Evolutionary conservation across 2,329 filamentous ascomycete genomes (phyloP).

Genomic region (Fusarium austroafricanum): DNA sequence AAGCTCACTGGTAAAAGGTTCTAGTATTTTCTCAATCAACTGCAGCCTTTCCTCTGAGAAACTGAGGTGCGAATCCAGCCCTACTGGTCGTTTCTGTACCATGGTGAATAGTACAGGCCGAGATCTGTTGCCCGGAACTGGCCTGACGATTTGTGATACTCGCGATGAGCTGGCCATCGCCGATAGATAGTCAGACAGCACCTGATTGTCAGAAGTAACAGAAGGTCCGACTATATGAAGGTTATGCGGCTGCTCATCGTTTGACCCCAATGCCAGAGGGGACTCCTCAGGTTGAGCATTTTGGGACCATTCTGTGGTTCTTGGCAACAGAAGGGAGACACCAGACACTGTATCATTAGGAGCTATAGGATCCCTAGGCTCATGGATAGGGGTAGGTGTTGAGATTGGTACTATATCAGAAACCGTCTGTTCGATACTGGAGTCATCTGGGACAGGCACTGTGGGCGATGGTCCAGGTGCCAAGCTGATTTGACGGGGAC

Average conservation of each 20-base stretch:
- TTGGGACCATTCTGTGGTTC: constrained; percentile 1
- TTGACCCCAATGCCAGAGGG: constrained; percentile 47
- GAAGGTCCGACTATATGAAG: constrained; percentile 70
- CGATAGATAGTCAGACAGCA: constrained; percentile 68
- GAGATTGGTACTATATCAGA: background rate
- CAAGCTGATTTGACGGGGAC: background rate
- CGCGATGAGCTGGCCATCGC: constrained; percentile 47
- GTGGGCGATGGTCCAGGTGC: background rate
- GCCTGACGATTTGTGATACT: constrained; percentile 48
- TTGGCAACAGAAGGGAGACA: background rate
- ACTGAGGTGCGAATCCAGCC: constrained; percentile 53
- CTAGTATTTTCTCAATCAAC: constrained; percentile 69
- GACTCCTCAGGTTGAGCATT: constrained; percentile 37
- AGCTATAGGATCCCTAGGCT: background rate
- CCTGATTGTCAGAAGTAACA: constrained; percentile 68
- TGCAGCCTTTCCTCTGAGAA: constrained; percentile 61
- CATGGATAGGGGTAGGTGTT: background rate
- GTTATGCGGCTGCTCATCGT: constrained; percentile 55
- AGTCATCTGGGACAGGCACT: background rate
- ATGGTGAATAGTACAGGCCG: constrained; percentile 60
- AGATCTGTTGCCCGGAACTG: constrained; percentile 48
- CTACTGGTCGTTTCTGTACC: constrained; percentile 60
- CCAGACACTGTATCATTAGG: background rate
- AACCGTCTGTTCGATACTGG: background rate
- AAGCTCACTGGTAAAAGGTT: constrained; percentile 63